Evolutionary conservation across 108 stramenopile species (phyloP), one percentile per base, ranked within the genome.

Genomic region (Bacterosira constricta): DNA sequence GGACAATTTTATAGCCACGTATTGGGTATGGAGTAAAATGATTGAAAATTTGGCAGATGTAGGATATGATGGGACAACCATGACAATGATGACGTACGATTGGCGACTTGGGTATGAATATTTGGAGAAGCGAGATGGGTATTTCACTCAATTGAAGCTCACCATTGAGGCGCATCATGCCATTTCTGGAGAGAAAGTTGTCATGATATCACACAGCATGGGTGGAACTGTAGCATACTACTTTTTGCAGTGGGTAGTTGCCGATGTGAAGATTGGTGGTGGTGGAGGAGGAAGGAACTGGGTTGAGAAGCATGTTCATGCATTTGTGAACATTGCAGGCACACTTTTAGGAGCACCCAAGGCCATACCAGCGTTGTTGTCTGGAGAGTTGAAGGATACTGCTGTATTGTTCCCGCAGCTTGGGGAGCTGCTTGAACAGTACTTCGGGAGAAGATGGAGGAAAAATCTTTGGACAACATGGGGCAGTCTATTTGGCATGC

Each of bases 321-420:
- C 90, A 0, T 90, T 87, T 65, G 82, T 95, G 37, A 95, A 93
- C 59, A 93, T 97, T 29, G 96, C 94, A 11, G 96, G 96, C n/a
- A 72, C 96, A 21, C 78, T 95, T 3, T 77, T 97, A 26, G 96
- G 96, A 34, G 92, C 88, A 23, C 83, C 86, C 21, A 95, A 95
- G 71, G 77, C 92, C 0, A 74, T 86, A 9, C 82, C 89, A 37
- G 89, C 94, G 6, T 41, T 95, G 2, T 56, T 94, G 12, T 89
- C 88, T 3, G 96, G 96, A 34, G 96, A 97, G 83, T 89, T 96
- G 80, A 86, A 82, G 44, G 95, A 94, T 62, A 96, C 90, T 9
- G 80, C 77, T 9, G 84, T 74, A 11, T 26, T 96, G 35, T 63
- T 89, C 46, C 82, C 86, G 34, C 71, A 84, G 6, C 44, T 89